These are phyloP conservation scores for Leccinum truebloodii DNA, from an alignment of 768 basidiomycete genomes.

Conservation along the genomic window DNA sequence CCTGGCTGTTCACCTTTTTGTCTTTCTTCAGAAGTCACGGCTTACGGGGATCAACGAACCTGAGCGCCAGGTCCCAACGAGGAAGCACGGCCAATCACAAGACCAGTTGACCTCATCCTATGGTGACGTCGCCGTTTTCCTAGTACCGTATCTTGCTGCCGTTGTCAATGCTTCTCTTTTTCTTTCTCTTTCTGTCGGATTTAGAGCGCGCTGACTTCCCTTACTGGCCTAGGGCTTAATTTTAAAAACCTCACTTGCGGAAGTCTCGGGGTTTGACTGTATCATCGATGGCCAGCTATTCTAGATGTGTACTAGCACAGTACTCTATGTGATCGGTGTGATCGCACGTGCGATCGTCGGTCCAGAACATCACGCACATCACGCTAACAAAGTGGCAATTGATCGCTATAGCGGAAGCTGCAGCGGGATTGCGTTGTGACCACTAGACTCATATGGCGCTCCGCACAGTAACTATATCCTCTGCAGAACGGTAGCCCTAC, in stretches of 20 bases:
- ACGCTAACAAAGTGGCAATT: background rate
- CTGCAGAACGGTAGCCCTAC: too few species aligned
- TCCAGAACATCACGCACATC: background rate
- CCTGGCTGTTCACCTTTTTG: background rate
- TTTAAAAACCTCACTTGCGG: background rate
- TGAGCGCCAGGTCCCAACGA: background rate
- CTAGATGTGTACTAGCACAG: background rate
- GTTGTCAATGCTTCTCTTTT: background rate
- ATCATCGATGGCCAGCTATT: background rate
- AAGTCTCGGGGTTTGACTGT: background rate
- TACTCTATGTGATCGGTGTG: background rate
- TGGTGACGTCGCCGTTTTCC: background rate
- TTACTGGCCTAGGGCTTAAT: background rate
- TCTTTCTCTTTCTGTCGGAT: background rate
- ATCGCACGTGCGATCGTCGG: background rate
- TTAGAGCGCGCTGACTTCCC: background rate
- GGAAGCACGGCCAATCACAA: background rate
- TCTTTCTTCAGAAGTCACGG: background rate
- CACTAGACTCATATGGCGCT: background rate
- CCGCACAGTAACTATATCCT: too few species aligned
- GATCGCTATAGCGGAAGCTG: background rate
- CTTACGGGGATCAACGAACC: background rate
- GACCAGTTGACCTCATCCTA: background rate
- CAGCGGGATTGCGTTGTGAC: background rate
- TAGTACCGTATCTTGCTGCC: background rate